phyloP scores from a whole-genome alignment of 805 yeast genomes.

The Yarrowia phangngaensis region DNA sequence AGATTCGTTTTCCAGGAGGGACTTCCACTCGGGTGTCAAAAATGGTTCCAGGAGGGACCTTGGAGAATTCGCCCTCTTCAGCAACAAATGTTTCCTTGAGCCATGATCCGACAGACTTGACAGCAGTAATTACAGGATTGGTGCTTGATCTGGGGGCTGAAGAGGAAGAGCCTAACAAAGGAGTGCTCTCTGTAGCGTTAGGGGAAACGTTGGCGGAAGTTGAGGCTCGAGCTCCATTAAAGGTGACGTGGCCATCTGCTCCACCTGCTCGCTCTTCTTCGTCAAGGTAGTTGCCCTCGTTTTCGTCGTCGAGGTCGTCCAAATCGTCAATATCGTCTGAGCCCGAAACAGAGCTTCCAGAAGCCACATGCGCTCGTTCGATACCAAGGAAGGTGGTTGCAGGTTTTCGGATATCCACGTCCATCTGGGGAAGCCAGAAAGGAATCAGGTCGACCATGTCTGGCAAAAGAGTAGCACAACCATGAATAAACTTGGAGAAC shows the following conservation, averaged over 20 bases:
- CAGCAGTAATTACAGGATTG: conserved; percentile 25
- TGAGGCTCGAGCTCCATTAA: conserved; percentile 7
- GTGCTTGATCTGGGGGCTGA: neutral
- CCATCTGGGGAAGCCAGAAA: conserved; percentile 98
- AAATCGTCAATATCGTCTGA: conserved; percentile 42
- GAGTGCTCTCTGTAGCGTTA: conserved; percentile 32
- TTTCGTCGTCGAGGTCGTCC: conserved; percentile 36
- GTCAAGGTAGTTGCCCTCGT: conserved; percentile 32
- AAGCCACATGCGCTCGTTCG: conserved; percentile 44
- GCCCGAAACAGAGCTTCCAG: conserved; percentile 32
- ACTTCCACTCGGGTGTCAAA: conserved; percentile 58
- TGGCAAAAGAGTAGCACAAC: conserved; percentile 86
- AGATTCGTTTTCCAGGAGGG: conserved; percentile 84
- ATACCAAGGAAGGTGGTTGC: conserved; percentile 61
- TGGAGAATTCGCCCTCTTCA: conserved; percentile 48
- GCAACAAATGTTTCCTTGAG: conserved; percentile 36
- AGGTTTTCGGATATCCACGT: conserved; percentile 89
- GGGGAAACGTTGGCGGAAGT: conserved; percentile 9
- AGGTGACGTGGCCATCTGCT: conserved; percentile 4
- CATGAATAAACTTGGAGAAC: conserved; percentile 95
- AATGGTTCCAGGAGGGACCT: conserved; percentile 61
- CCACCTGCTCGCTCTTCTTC: conserved; percentile 34
- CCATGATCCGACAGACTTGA: conserved; percentile 30
- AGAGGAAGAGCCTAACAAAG: conserved; percentile 28
- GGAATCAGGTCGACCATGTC: conserved; percentile 82